A percentile compares a stretch with the other conserved stretches of the same genome.
phyloP scores from a whole-genome alignment of 176 grass and related monocot species.

The Ampelocalamus luodianensis region DNA sequence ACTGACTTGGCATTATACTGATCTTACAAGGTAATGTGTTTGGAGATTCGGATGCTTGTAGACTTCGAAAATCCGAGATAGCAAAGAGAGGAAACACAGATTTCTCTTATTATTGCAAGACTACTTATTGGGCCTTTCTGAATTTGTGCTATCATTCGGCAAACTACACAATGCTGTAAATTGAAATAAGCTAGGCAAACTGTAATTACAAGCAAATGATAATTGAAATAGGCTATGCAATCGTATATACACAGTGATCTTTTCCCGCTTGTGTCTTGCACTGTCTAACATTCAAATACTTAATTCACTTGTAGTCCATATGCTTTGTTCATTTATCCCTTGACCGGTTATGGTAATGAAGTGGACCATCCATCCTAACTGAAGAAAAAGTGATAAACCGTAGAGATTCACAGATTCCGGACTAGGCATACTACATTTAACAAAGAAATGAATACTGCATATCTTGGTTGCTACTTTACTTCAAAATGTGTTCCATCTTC shows the following conservation, averaged over 20 bases:
- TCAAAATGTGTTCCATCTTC: not conserved
- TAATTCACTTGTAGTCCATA: too few species aligned
- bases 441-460: not conserved
- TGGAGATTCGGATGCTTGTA: not conserved
- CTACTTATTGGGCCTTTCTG: not conserved
- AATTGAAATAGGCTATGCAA: not conserved
- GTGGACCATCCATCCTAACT: not conserved
- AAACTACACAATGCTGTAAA: not conserved
- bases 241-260: not conserved
- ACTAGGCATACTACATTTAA: not conserved
- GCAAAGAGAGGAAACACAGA: not conserved
- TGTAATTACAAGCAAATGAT: not conserved
- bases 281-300: too few species aligned
- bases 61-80: not conserved
- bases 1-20: not conserved
- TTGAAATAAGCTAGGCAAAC: not conserved
- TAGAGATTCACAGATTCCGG: not conserved
- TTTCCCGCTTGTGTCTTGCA: not conserved
- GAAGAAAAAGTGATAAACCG: not conserved
- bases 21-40: not conserved
- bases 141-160: not conserved
- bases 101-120: not conserved
- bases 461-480: not conserved
- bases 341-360: not conserved
- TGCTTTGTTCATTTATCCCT: not conserved